Conservation (phyloP, 2,329 filamentous ascomycete species). For the Neoarthrinium moseri region DNA sequence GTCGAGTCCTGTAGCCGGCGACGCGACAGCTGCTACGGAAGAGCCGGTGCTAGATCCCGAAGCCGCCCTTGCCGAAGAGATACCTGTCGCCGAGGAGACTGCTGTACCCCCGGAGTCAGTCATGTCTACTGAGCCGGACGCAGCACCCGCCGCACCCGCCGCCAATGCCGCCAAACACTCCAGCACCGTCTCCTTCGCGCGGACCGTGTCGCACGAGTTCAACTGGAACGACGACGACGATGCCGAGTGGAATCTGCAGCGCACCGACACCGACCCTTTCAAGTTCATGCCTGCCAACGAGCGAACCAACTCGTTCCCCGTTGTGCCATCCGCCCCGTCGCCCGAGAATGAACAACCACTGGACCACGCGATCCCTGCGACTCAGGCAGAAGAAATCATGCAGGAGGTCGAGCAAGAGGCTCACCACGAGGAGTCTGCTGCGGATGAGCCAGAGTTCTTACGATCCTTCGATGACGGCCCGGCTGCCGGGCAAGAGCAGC, state of each 20-base stretch:
- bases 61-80: slow-evolving; percentile 7
- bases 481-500: slow-evolving; percentile 15
- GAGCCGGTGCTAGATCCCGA: slow-evolving; percentile 6
- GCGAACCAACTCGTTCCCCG: slow-evolving; percentile 63
- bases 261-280: slow-evolving; percentile 56
- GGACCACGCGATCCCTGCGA: slow-evolving; percentile 44
- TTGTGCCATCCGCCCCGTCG: slow-evolving; percentile 44
- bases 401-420: slow-evolving; percentile 50
- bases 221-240: slow-evolving; percentile 59
- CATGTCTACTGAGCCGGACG: slow-evolving; percentile 13
- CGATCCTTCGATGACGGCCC: slow-evolving; percentile 29
- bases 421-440: slow-evolving; percentile 38
- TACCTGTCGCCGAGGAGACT: slow-evolving; percentile 12
- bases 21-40: neutral
- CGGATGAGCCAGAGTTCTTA: slow-evolving; percentile 34
- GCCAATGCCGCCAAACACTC: slow-evolving; percentile 48
- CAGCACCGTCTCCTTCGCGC: slow-evolving; percentile 60
- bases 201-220: slow-evolving; percentile 62
- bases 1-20: slow-evolving; percentile 10
- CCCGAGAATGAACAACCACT: slow-evolving; percentile 23
- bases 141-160: slow-evolving; percentile 14
- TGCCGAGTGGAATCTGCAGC: slow-evolving; percentile 53
- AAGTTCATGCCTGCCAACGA: slow-evolving; percentile 57
- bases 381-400: slow-evolving; percentile 53
- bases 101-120: slow-evolving; percentile 12